A percentile compares a stretch with the other conserved stretches of the same genome.
Conservation (phyloP, 345 rosid genomes). For the Corchorus capsularis region DNA sequence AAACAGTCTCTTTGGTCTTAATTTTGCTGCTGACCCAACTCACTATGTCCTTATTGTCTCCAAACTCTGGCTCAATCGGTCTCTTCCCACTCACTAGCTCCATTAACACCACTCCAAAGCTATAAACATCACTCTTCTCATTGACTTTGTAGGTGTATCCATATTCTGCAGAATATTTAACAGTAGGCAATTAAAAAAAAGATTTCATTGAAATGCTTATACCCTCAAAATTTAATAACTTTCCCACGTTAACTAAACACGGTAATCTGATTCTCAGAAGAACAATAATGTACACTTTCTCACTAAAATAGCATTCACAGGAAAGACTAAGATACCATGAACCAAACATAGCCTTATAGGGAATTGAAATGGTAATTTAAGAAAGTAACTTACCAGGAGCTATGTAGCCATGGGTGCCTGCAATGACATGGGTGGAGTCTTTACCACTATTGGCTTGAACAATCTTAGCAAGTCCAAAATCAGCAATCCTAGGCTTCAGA, state of each 20-base stretch:
- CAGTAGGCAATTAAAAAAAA: neutral
- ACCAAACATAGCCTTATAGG: too few species aligned
- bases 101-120: slow-evolving; percentile 92
- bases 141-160: slow-evolving; percentile 79
- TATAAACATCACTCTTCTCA: slow-evolving; percentile 92
- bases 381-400: slow-evolving; percentile 73
- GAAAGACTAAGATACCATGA: too few species aligned
- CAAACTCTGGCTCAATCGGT: slow-evolving; percentile 77
- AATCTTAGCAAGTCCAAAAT: slow-evolving; percentile 95
- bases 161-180: slow-evolving; percentile 55
- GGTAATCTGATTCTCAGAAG: too few species aligned
- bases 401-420: slow-evolving; percentile 92
- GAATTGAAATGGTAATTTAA: neutral
- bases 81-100: slow-evolving; percentile 84
- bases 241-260: too few species aligned
- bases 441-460: slow-evolving; percentile 48
- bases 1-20: slow-evolving; percentile 51
- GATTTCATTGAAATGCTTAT: neutral
- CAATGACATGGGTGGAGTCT: slow-evolving; percentile 73
- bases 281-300: too few species aligned
- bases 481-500: slow-evolving; percentile 88
- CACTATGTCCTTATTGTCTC: slow-evolving; percentile 81
- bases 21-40: slow-evolving; percentile 67
- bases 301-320: too few species aligned
- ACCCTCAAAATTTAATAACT: too few species aligned